Evolutionary conservation across 2,329 filamentous ascomycete species (phyloP).

Genomic region (Alternaria arbusti): DNA sequence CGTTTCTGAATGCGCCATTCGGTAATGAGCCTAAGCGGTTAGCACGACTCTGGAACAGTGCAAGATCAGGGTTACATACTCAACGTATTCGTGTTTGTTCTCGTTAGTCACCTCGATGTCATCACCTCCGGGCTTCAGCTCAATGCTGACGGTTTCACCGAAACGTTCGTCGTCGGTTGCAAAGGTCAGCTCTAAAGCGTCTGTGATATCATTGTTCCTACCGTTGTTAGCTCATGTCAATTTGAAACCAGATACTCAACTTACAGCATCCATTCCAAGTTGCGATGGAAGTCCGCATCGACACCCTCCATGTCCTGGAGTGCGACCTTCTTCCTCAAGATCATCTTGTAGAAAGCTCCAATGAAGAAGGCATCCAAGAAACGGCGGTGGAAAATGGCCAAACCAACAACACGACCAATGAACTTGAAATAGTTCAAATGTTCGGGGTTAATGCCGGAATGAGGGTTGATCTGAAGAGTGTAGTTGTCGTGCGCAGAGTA

Average conservation of each 20-base stretch:
- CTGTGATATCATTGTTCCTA: conserved; percentile 92
- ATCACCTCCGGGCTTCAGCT: conserved; percentile 86
- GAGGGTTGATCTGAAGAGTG: conserved; percentile 98
- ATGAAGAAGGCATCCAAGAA: conserved; percentile 99
- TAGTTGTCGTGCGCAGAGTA: conserved; percentile 99
- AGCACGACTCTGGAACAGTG: conserved; percentile 9
- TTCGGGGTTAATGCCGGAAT: conserved; percentile 98
- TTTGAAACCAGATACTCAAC: conserved; percentile 26
- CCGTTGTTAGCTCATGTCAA: conserved; percentile 6
- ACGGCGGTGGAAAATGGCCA: conserved; percentile 96
- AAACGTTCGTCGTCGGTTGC: conserved; percentile 97
- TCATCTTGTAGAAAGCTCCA: conserved; percentile 99
- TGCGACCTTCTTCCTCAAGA: conserved; percentile 88
- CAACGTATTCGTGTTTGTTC: conserved; percentile 99
- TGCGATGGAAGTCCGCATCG: conserved; percentile 96
- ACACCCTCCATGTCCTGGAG: conserved; percentile 99
- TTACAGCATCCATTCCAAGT: conserved; percentile 90
- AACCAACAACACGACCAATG: conserved; percentile 93
- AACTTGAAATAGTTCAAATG: conserved; percentile 99
- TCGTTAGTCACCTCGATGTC: conserved; percentile 97
- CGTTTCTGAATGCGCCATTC: conserved; percentile 99
- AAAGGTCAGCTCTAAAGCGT: conserved; percentile 93
- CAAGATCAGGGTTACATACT: conserved; percentile 60
- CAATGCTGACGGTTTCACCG: conserved; percentile 90
- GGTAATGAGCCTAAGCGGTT: conserved; percentile 74